Evolutionary conservation across 2,329 filamentous ascomycete genomes (phyloP).

Genomic region (Cordyceps fumosorosea): DNA sequence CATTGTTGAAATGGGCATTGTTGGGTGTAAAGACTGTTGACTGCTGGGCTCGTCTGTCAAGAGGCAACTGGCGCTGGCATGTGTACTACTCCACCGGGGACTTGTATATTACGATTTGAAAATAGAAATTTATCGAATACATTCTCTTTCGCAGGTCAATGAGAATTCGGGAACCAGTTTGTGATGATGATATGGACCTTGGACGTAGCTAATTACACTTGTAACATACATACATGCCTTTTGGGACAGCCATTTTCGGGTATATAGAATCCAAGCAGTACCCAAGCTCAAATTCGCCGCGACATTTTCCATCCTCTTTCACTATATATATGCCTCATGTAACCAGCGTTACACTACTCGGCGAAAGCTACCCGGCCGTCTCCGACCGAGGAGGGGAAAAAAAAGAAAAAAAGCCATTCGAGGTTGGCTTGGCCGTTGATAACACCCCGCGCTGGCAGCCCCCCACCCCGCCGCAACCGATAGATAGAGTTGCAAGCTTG

Average conservation of each 20-base stretch:
- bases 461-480: not conserved
- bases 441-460: not conserved
- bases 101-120: conserved; percentile 13
- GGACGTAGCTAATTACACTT: too few relatives aligned
- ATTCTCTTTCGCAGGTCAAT: not conserved
- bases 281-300: too few relatives aligned
- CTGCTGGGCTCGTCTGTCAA: not conserved
- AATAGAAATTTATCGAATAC: conserved; percentile 10
- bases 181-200: not conserved
- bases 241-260: not conserved
- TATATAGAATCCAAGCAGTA: too few relatives aligned
- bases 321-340: too few relatives aligned
- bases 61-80: not conserved
- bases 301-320: too few relatives aligned
- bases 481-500: not conserved
- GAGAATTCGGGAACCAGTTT: not conserved
- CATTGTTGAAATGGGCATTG: not conserved
- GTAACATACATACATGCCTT: too few relatives aligned
- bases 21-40: not conserved
- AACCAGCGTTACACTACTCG: not conserved
- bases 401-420: not conserved
- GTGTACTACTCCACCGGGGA: conserved; percentile 6
- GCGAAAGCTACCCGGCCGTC: not conserved
- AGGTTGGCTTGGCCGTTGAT: not conserved
- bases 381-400: not conserved